Evolutionary conservation across 805 yeast species (phyloP).

Genomic region (Saccharomycopsis sp.): DNA sequence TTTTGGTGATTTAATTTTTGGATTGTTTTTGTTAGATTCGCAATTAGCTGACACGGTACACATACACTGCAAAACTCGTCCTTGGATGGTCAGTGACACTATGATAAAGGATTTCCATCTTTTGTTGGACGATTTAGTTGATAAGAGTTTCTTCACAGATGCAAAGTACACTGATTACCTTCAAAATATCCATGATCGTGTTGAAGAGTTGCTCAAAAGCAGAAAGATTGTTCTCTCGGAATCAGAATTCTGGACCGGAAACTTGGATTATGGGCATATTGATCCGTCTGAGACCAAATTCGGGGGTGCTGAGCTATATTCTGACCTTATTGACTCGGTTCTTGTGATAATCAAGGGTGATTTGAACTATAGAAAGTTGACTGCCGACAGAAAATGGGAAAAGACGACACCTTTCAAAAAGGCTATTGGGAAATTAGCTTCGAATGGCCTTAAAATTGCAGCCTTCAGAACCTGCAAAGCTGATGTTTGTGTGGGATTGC

Average conservation of each 20-base stretch:
- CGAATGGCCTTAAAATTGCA: conserved; percentile 55
- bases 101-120: conserved; percentile 71
- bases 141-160: conserved; percentile 42
- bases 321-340: conserved; percentile 54
- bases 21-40: conserved; percentile 63
- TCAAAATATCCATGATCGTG: conserved; percentile 39
- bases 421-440: conserved; percentile 66
- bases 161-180: conserved; percentile 28
- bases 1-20: conserved; percentile 70
- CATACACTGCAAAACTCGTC: conserved; percentile 82
- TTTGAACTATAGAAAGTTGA: conserved; percentile 86
- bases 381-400: conserved; percentile 88
- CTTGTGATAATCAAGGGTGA: conserved; percentile 91
- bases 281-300: conserved; percentile 41
- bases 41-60: conserved; percentile 57
- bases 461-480: conserved; percentile 93
- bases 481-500: conserved; percentile 85
- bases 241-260: conserved; percentile 83
- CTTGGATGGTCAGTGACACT: conserved; percentile 98
- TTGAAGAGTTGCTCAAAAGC: conserved; percentile 36
- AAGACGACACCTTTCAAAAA: conserved; percentile 64
- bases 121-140: conserved; percentile 49
- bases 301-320: conserved; percentile 51
- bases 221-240: conserved; percentile 49
- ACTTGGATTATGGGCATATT: conserved; percentile 68